Conservation (phyloP, 1,284 basidiomycete genomes). For the Somion occarium region DNA sequence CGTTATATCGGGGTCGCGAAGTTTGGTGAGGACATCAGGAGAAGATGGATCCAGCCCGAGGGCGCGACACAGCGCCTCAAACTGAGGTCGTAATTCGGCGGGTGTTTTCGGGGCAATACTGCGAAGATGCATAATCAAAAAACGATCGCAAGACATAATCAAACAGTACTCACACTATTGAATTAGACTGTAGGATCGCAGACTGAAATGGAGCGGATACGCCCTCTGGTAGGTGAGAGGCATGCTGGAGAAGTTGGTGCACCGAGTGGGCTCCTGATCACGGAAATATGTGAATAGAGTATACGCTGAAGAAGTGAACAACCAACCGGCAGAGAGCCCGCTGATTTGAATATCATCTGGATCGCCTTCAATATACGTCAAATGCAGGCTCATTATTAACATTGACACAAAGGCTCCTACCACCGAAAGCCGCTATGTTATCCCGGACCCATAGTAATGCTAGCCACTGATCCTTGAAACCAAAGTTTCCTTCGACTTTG, state of each 20-base stretch:
- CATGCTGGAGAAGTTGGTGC: conserved; percentile 69
- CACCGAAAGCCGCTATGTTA: conserved; percentile 59
- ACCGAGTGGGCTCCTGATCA: conserved; percentile 65
- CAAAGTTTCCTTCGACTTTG: conserved; percentile 62
- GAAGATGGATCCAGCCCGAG: conserved; percentile 50
- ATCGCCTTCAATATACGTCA: conserved; percentile 37
- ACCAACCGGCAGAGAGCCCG: conserved; percentile 65
- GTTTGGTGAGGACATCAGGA: conserved; percentile 39
- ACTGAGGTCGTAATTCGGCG: conserved; percentile 54
- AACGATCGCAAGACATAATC: not conserved
- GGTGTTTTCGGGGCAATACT: conserved; percentile 54
- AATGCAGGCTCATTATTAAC: not conserved
- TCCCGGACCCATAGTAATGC: conserved; percentile 55
- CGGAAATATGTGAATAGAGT: not conserved
- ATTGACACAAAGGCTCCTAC: conserved; percentile 25
- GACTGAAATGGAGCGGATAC: conserved; percentile 58
- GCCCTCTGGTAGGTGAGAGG: conserved; percentile 56
- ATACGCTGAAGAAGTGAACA: not conserved
- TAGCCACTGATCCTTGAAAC: conserved; percentile 77
- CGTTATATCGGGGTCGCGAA: conserved; percentile 45
- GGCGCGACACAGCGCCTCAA: conserved; percentile 50
- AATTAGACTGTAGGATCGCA: conserved; percentile 67
- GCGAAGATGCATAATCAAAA: not conserved
- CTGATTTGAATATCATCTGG: conserved; percentile 54
- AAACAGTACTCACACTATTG: conserved; percentile 49